Conservation (phyloP, 1,284 basidiomycete genomes). For the Rhodofomes roseus region DNA sequence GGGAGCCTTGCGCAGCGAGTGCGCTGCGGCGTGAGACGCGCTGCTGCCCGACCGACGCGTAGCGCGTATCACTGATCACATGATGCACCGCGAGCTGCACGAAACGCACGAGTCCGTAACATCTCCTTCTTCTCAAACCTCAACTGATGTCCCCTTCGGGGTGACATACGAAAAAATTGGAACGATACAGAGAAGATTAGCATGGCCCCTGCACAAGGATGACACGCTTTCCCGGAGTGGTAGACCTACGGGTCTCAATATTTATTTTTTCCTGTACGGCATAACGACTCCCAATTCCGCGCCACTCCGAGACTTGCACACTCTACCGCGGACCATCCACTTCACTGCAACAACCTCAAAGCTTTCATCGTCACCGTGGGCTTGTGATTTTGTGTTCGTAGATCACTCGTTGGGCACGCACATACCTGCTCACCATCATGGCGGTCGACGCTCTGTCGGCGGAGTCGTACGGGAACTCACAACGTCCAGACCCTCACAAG, state of each 20-base stretch:
- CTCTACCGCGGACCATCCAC: no score
- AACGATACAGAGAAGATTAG: conserved; percentile 25
- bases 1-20: neutral
- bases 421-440: neutral
- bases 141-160: conserved; percentile 16
- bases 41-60: neutral
- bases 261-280: conserved; percentile 12
- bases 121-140: neutral
- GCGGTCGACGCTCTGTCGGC: neutral
- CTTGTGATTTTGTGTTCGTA: no score
- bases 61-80: neutral
- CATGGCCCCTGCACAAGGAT: conserved; percentile 24
- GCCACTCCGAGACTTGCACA: no score
- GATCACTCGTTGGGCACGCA: neutral
- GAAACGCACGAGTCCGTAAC: neutral
- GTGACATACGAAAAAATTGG: conserved; percentile 24
- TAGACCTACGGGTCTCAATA: conserved; percentile 23
- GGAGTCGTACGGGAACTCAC: neutral
- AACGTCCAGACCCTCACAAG: conserved; percentile 2
- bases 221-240: conserved; percentile 24
- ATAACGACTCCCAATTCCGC: no score
- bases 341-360: no score
- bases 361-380: no score
- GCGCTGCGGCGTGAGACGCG: neutral
- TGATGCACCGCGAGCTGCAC: conserved; percentile 5